Base-by-base conservation (phyloP, 2,329 filamentous ascomycete genomes). In the Dactylellina sp. region DNA sequence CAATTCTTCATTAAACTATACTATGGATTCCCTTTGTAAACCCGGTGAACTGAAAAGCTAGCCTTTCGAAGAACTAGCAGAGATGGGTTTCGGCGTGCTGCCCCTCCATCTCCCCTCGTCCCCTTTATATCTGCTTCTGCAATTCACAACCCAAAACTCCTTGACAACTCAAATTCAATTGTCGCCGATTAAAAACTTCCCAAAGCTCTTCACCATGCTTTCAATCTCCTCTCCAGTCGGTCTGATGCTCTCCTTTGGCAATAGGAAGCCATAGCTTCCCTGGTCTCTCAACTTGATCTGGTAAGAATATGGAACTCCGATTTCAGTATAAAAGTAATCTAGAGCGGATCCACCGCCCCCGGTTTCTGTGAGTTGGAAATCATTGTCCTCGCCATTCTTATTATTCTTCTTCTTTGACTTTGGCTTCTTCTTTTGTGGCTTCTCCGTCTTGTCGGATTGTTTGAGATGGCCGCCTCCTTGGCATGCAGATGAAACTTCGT, bases 221-320 rank as follows among this genome's bases (percentile, higher is more conserved):
- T 65, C 61, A 24, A 74, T 74, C 81, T 99, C 95, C 81, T 94
- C 89, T 7, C 95, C 94, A 0, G 92, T 95, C 0, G 94, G 93
- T 1, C 96, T 84, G 71, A 98, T 98, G 72, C 96, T 87, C 66
- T 95, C 90, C 66, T 87, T 89, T 0, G 95, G 95, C 2, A 98
- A 83, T 52, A 99, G 83, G 80, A 98, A 99, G 0, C 95, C 95
- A 80, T 98, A 98, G 80, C 89, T 95, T 7, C 95, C 95, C 0
- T 91, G 95, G 80, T 99, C 95, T 53, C 95, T 86, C 25, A 99
- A 84, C 83, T 98, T 98, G 82, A 95, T 90, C 84, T 98, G 95
- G 80, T 96, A 98, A 70, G 92, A 91, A 80, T 92, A 96, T 75
- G 88, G 89, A 16, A 94, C 91, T 50, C 86, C 84, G 75, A 98